Evolutionary conservation across 768 basidiomycete genomes (phyloP).

Genomic region (Paxillus ammoniavirescens): DNA sequence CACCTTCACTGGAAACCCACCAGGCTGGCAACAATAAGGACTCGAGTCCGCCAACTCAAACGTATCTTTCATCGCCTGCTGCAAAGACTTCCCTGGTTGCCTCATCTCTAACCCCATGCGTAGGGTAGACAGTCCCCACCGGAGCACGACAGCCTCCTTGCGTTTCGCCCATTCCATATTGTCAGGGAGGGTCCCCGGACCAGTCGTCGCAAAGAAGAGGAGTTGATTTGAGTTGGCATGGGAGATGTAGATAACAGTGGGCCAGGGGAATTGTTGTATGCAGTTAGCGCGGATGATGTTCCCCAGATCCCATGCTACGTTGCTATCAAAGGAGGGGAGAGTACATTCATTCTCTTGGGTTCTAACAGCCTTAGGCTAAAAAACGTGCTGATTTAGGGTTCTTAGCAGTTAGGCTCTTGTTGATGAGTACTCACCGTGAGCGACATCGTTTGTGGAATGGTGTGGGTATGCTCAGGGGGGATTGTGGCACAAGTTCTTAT

Average conservation of each 20-base stretch:
- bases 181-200: conserved; percentile 29
- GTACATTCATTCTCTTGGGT: too few species aligned
- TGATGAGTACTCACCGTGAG: too few species aligned
- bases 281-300: too few species aligned
- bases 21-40: conserved; percentile 30
- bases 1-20: conserved; percentile 34
- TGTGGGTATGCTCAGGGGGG: too few species aligned
- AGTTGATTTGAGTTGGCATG: conserved; percentile 13
- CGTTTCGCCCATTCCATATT: conserved; percentile 35
- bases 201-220: conserved; percentile 30
- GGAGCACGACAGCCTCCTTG: conserved; percentile 30
- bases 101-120: conserved; percentile 19
- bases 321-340: too few species aligned
- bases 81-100: neutral
- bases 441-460: too few species aligned
- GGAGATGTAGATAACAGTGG: neutral
- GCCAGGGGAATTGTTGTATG: too few species aligned
- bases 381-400: too few species aligned
- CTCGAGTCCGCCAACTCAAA: conserved; percentile 29
- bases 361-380: too few species aligned
- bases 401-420: too few species aligned
- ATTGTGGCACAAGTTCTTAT: too few species aligned
- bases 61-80: conserved; percentile 8
- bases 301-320: too few species aligned
- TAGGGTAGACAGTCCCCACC: conserved; percentile 31